phyloP scores from a whole-genome alignment of 768 basidiomycete species.

The Ramaria rubella region DNA sequence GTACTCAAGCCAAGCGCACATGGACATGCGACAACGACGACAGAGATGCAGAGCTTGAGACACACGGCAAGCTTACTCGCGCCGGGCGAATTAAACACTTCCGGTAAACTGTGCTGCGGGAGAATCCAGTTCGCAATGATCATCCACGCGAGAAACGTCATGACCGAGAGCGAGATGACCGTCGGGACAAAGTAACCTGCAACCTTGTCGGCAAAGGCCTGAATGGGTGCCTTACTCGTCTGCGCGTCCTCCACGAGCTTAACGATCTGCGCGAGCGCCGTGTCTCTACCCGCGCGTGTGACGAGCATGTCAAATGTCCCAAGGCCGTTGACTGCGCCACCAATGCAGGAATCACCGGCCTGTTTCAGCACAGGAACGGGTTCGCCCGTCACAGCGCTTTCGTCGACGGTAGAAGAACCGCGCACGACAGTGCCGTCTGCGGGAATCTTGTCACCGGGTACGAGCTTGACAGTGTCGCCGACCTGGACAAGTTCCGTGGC shows the following conservation, averaged over 20 bases:
- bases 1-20: constrained; percentile 95
- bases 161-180: constrained; percentile 71
- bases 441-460: constrained; percentile 94
- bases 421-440: constrained; percentile 88
- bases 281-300: constrained; percentile 92
- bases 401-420: constrained; percentile 86
- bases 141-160: constrained; percentile 86
- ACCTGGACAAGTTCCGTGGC: constrained; percentile 93
- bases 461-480: constrained; percentile 86
- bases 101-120: constrained; percentile 55
- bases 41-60: constrained; percentile 94
- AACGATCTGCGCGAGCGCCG: constrained; percentile 93
- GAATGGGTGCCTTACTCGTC: constrained; percentile 96
- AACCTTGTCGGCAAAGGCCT: constrained; percentile 90
- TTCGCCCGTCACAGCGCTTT: constrained; percentile 95
- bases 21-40: constrained; percentile 96
- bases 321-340: constrained; percentile 93
- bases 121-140: constrained; percentile 52
- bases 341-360: constrained; percentile 80
- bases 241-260: constrained; percentile 96
- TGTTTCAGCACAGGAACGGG: constrained; percentile 84
- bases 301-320: constrained; percentile 98
- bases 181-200: constrained; percentile 94
- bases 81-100: constrained; percentile 80
- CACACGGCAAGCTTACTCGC: constrained; percentile 85